A percentile compares a stretch with the other conserved stretches of the same genome.
Evolutionary conservation across 495 filamentous ascomycete genomes (phyloP).

Genomic region (Haplographium delicatum): DNA sequence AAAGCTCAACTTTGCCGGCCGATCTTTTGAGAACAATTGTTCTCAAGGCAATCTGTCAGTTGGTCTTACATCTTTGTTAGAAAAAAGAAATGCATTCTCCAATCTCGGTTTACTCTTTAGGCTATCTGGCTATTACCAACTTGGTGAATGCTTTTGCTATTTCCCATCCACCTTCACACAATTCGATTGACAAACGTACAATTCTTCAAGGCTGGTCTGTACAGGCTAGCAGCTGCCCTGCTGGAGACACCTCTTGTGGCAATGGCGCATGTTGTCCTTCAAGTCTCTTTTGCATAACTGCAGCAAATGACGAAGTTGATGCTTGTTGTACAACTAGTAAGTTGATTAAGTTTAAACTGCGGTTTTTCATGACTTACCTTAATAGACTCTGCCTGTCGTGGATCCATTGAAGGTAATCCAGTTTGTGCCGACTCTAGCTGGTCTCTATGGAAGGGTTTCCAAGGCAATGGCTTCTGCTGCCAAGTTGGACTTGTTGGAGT

Average conservation of each 20-base stretch:
- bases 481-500: constrained; percentile 19
- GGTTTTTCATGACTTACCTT: background rate
- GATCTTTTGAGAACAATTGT: too few species aligned
- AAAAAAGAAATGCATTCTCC: too few species aligned
- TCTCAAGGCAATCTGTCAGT: too few species aligned
- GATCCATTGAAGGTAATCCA: constrained; percentile 16
- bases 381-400: constrained; percentile 16
- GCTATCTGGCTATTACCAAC: too few species aligned
- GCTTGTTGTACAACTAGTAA: constrained; percentile 22
- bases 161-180: too few species aligned
- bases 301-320: constrained; percentile 20
- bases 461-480: constrained; percentile 25
- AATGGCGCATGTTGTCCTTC: constrained; percentile 22
- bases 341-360: background rate
- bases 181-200: too few species aligned
- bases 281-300: constrained; percentile 14
- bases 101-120: too few species aligned
- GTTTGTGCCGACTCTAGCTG: constrained; percentile 24
- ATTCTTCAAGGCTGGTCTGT: constrained; percentile 21
- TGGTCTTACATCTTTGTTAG: too few species aligned
- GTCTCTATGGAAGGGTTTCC: constrained; percentile 20
- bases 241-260: constrained; percentile 17
- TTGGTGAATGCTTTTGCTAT: too few species aligned
- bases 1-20: too few species aligned
- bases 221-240: constrained; percentile 20